Percentiles rank a stretch among this genome's conserved stretches.
Evolutionary conservation across 1,284 basidiomycete genomes (phyloP).

Genomic region (Golubevia pallescens): DNA sequence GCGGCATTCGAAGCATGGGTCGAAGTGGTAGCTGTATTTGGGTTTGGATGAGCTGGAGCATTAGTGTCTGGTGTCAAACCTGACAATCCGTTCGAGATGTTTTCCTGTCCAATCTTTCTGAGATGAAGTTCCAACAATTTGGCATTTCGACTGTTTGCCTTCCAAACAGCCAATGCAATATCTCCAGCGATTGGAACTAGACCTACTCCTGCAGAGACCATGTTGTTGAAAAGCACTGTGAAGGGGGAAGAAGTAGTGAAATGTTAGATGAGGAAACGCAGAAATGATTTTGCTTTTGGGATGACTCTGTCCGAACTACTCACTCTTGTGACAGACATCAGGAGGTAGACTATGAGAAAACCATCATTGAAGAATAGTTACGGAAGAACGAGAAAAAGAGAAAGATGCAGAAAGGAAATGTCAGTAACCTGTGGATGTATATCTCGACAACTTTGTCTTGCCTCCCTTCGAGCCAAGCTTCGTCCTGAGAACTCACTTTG

Average conservation of each 20-base stretch:
- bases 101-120: constrained; percentile 38
- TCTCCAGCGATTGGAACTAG: constrained; percentile 58
- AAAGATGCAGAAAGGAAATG: no score
- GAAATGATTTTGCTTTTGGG: no score
- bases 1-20: no score
- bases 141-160: constrained; percentile 55
- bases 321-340: not conserved
- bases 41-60: no score
- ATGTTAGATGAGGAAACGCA: no score
- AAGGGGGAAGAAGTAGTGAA: not conserved
- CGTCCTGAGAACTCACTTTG: constrained; percentile 21
- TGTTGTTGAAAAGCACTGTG: constrained; percentile 49
- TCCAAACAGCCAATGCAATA: constrained; percentile 52
- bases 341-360: no score
- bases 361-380: no score
- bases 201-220: constrained; percentile 48
- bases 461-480: not conserved
- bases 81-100: constrained; percentile 35
- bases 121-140: constrained; percentile 49
- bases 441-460: no score
- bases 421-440: no score
- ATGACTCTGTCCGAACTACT: no score
- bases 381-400: no score
- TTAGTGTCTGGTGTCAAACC: constrained; percentile 24
- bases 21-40: no score